Evolutionary conservation across 768 basidiomycete genomes (phyloP).

Genomic region (Pulveroboletus sp.): DNA sequence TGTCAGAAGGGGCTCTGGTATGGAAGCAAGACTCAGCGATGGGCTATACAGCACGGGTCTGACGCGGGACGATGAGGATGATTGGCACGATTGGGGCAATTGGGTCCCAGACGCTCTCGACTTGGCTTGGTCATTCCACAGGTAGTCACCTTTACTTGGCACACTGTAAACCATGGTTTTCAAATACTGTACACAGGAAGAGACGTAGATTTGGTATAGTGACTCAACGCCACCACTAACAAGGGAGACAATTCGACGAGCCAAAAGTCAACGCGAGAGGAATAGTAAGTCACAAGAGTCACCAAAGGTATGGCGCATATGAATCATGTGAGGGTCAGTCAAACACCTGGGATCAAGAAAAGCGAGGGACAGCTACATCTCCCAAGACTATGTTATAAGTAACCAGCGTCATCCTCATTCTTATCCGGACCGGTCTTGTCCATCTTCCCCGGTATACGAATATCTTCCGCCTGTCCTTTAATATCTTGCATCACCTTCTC

Average conservation of each 20-base stretch:
- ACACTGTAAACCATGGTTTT: background rate
- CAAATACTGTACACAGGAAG: background rate
- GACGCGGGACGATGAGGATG: background rate
- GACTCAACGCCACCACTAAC: slow-evolving; percentile 12
- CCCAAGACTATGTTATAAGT: slow-evolving; percentile 17
- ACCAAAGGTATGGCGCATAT: background rate
- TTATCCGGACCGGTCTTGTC: slow-evolving; percentile 34
- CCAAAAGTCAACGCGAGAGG: background rate
- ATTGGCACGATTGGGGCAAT: background rate
- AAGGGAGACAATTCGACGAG: background rate
- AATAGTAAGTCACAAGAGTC: background rate
- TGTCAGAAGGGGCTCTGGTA: slow-evolving; percentile 38
- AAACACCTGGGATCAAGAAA: background rate
- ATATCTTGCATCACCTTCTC: slow-evolving; percentile 41
- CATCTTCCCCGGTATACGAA: slow-evolving; percentile 34
- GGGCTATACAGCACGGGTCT: slow-evolving; percentile 16
- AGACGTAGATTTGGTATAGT: slow-evolving; percentile 6
- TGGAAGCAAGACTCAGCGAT: slow-evolving; percentile 36
- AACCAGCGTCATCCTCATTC: slow-evolving; percentile 27
- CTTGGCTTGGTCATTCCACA: background rate
- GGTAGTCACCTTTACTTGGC: background rate
- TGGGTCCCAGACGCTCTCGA: background rate
- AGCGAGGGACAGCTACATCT: background rate
- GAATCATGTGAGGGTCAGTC: background rate
- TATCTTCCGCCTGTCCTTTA: slow-evolving; percentile 18